Base-by-base conservation (phyloP, 192 early-diverging fungal species). In the Geranomyces variabilis region DNA sequence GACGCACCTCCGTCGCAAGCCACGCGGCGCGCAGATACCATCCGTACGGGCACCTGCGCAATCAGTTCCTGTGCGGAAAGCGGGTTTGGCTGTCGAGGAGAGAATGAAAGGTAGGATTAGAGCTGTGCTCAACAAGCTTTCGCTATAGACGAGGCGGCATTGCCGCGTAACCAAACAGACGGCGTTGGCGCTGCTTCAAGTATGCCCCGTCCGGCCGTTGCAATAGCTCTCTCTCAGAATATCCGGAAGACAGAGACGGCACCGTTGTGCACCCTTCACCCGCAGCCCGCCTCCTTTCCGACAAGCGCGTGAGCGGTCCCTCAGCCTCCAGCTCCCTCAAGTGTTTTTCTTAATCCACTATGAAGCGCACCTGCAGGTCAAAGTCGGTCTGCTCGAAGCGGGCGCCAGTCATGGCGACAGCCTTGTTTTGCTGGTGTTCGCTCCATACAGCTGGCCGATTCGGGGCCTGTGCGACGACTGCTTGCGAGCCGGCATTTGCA, bases 41-140 rank as follows among this genome's bases (percentile, higher is more conserved):
- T 78, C 64, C 82, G 91, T 64, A 98, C 83, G 21, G 94, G 93
- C 65, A 94, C 94, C 75, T 93, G 88, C 34, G 88, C 86, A 78
- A 98, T 94, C 57, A 98, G 87, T 63, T 96, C 94, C 57, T 94
- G 90, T 63, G 96, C 96, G 36, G 96, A 90, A 77, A 89, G 81
- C 15, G 94, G 93, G 49, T 92, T 90, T 33, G 96, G 94, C 90
- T 93, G 77, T 6, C 36, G 36, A 15, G 24, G 17, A 53, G n/a
- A 4, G 51, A 7, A 53, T 9, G 3, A 15, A 53, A 15, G 10
- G 31, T 34, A 62, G 26, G 64, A 56, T 59, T 22, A 34, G 48
- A 31, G 55, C 73, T n/a, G 14, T 22, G 58, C 17, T n/a, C n/a
- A n/a, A n/a, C n/a, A n/a, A n/a, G n/a, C n/a, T n/a, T n/a, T n/a